Base-by-base conservation (phyloP, 1,139 yeast genomes). In the Lodderomyces parapsilosis region DNA sequence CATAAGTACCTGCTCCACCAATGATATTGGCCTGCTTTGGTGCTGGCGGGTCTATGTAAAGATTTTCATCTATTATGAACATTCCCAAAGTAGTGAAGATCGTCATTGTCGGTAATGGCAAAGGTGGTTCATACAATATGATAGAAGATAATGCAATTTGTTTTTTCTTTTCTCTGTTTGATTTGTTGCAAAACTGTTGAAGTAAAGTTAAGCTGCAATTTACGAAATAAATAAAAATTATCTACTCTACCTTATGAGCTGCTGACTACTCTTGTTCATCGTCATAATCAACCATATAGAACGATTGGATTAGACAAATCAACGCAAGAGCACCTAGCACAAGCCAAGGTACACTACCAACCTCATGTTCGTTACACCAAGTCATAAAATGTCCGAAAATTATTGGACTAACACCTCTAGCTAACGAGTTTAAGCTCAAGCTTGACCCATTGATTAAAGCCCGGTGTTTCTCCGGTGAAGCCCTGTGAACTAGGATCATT, bases 1-100 rank as follows among this genome's bases (percentile, higher is more conserved):
- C 90, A 59, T 79, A 91, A 0, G 93, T 78, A 0, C 96, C 97
- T 1, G 91, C 98, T 0, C 98, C 98, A 0, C 97, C 98, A 36
- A 88, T 71, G 7, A 90, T 71, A 56, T 87, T 67, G 41, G 62
- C 58, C 22, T 78, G 77, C 0, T 78, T 55, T 1, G 63, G 59
- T 6, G 73, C 65, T 18, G 68, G 63, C 39, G 72, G 57, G 6
- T 63, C 58, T 0, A 77, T 72, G 54, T 78, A 83, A 44, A 79
- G 81, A 53, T 90, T 88, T 50, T 88, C 96, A 60, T 91, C 98
- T n/a, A 91, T 76, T 54, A 91, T 89, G 62, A 89, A 86, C 90
- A 91, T 85, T 40, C 97, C 98, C 63, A 87, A 68, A 1, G 94
- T 78, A 11, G 82, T 68, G 48, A 83, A 69, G 15, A 76, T 54